Evolutionary conservation across 495 filamentous ascomycete species (phyloP).

Genomic region (Neurospora sp.): DNA sequence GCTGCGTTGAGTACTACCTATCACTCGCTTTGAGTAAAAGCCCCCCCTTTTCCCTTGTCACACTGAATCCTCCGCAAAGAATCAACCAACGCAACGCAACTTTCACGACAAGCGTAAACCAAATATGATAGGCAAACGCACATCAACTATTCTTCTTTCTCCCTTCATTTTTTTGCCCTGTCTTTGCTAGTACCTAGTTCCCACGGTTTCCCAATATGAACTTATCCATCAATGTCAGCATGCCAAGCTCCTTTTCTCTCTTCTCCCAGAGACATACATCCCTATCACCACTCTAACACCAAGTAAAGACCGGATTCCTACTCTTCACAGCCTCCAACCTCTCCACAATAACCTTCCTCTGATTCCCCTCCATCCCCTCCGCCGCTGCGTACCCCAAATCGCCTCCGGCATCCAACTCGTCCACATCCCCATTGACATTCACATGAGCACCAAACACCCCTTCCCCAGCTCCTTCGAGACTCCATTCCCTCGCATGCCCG

Average conservation of each 20-base stretch:
- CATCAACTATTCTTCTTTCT: not conserved
- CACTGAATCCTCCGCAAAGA: not conserved
- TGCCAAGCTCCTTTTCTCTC: not conserved
- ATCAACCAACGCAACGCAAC: not conserved
- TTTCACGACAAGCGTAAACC: not conserved
- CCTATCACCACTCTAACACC: conserved; percentile 52
- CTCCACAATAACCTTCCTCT: conserved; percentile 92
- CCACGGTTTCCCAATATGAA: not conserved
- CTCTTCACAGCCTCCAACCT: conserved; percentile 88
- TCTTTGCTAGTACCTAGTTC: not conserved
- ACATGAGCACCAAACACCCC: not conserved
- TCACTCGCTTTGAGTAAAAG: not conserved
- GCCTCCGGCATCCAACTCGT: conserved; percentile 59
- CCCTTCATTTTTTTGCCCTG: not conserved
- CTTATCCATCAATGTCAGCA: not conserved
- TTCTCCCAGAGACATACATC: not conserved
- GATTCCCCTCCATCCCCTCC: conserved; percentile 81
- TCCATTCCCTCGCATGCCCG: not conserved
- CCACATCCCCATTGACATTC: conserved; percentile 53
- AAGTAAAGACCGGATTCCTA: conserved; percentile 92
- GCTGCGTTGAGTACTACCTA: too few species aligned
- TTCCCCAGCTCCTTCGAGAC: not conserved
- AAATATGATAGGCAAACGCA: not conserved
- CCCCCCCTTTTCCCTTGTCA: not conserved
- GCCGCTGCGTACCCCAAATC: conserved; percentile 92